Base-by-base conservation (phyloP, 1,284 basidiomycete genomes). In the Bondarzewia mesenterica region DNA sequence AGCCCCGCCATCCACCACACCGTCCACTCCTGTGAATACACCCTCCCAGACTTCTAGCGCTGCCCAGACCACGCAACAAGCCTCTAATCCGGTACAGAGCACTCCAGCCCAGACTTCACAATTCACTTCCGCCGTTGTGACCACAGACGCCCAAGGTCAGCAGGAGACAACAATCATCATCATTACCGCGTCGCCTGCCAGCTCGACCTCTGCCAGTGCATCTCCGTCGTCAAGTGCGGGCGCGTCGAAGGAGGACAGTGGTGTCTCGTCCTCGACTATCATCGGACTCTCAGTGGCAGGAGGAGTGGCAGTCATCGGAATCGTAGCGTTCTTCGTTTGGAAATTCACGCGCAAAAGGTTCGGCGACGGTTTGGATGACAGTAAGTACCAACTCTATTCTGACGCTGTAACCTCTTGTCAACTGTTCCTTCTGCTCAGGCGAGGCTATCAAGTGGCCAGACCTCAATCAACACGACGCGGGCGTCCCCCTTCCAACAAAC, bases 401-500 rank as follows among this genome's bases (percentile, higher is more conserved):
- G 44, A 38, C 45, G 12, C 6, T 25, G 23, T 46, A 38, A 27
- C 48, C 27, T 49, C 47, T 18, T 48, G 43, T 54, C 38, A 53
- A 23, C 21, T 18, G 7, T 23, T 35, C 47, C 23, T 38, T 16
- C 16, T 7, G 4, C 35, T 15, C 60, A 87, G 86, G 74, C 57
- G 85, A 88, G 64, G 84, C 84, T 23, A 90, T 90, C 66, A 89
- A 89, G 66, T 90, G 87, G 87, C 87, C 87, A 1, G 88, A 90
- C 56, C 73, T 90, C 42, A 87, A 88, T 61, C 63, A 75, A 1
- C 85, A 87, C 57, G 69, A 72, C 48, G 72, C 61, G 2, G 62
- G 55, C 32, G 80, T 80, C 44, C 73, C 82, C 15, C 68, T 87
- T 6, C 85, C 85, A 10, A 77, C 82, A 1, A 71, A 80, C 44